These are phyloP conservation scores for Serendipita sp. DNA, from an alignment of 768 basidiomycete genomes.

Conservation along the genomic window DNA sequence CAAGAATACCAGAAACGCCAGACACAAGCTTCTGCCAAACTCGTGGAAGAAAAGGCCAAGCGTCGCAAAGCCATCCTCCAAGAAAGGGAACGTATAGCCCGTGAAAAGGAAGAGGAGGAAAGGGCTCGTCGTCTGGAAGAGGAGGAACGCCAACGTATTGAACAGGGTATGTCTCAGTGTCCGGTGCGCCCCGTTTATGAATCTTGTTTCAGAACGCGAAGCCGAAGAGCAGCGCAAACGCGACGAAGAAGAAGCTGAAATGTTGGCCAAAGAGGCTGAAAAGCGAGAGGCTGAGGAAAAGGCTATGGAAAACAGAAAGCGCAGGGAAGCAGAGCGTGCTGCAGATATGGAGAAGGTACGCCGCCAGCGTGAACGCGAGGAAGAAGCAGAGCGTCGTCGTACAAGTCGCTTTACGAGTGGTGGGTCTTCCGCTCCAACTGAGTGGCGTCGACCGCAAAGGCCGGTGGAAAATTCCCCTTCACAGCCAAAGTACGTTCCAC, in stretches of 20 bases:
- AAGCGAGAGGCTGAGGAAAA: slow-evolving; percentile 52
- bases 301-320: slow-evolving; percentile 30
- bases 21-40: slow-evolving; percentile 45
- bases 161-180: slow-evolving; percentile 31
- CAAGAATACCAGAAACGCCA: slow-evolving; percentile 49
- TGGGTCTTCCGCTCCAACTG: background rate
- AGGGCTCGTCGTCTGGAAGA: slow-evolving; percentile 20
- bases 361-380: slow-evolving; percentile 21
- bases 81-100: slow-evolving; percentile 41
- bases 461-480: background rate
- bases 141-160: slow-evolving; percentile 24
- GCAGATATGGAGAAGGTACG: slow-evolving; percentile 15
- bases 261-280: slow-evolving; percentile 33
- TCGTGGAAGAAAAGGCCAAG: slow-evolving; percentile 74
- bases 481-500: background rate
- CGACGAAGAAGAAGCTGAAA: slow-evolving; percentile 35
- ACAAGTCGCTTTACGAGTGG: slow-evolving; percentile 9
- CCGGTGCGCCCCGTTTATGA: background rate
- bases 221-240: slow-evolving; percentile 37
- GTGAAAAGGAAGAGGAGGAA: slow-evolving; percentile 26
- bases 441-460: background rate
- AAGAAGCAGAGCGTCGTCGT: slow-evolving; percentile 19
- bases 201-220: slow-evolving; percentile 11
- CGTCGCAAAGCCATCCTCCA: slow-evolving; percentile 40
- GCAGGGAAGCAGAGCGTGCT: slow-evolving; percentile 35